These are phyloP conservation scores for Abrus precatorius DNA, from an alignment of 306 rosid species.

Conservation along the genomic window DNA sequence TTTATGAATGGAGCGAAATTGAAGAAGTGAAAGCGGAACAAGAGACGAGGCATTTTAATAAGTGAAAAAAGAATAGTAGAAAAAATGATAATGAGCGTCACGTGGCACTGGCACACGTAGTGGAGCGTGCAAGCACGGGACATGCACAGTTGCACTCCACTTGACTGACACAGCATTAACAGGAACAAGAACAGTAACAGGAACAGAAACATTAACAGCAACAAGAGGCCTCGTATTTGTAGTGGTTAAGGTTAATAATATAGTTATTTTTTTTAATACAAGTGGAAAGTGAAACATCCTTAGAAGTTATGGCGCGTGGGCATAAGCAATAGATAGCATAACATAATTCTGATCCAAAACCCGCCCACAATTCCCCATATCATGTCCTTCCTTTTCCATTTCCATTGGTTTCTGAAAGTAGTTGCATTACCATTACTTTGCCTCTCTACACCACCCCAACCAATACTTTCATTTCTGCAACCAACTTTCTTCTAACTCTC, in stretches of 20 bases:
- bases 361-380: conserved; percentile 54
- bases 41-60: too few species aligned
- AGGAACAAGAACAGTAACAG: not conserved
- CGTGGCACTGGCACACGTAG: conserved; percentile 54
- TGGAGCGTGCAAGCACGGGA: conserved; percentile 51
- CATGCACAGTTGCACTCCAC: conserved; percentile 29
- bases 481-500: conserved; percentile 22
- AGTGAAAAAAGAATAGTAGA: not conserved
- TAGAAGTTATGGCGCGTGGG: conserved; percentile 48
- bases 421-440: conserved; percentile 40
- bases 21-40: too few species aligned
- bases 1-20: too few species aligned
- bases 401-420: conserved; percentile 41
- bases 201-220: not conserved
- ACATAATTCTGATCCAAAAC: conserved; percentile 40
- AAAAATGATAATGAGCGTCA: conserved; percentile 52
- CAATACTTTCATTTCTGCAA: conserved; percentile 27
- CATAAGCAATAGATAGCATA: not conserved
- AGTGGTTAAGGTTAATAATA: conserved; percentile 29
- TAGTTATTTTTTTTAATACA: not conserved
- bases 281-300: not conserved
- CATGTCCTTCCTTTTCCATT: conserved; percentile 35
- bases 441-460: conserved; percentile 28
- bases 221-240: conserved; percentile 23
- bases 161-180: conserved; percentile 43